These are phyloP conservation scores for Cydonia oblonga DNA, from an alignment of 331 rosid species.

Conservation along the genomic window DNA sequence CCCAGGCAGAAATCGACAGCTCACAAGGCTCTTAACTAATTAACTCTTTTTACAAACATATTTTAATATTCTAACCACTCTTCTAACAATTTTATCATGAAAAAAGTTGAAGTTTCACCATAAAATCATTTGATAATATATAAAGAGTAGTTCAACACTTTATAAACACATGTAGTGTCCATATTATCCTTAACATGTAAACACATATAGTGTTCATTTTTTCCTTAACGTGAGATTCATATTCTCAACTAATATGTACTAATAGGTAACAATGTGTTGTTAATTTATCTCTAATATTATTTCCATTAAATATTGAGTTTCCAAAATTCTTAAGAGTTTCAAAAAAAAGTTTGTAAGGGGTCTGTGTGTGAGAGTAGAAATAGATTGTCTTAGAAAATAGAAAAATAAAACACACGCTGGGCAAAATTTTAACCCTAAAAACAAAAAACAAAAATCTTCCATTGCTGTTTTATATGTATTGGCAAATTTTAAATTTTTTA, in stretches of 20 bases:
- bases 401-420: background rate
- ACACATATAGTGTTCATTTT: too few species aligned
- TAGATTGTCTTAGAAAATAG: background rate
- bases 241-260: background rate
- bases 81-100: too few species aligned
- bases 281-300: background rate
- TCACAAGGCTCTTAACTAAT: too few species aligned
- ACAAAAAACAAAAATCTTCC: background rate
- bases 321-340: background rate
- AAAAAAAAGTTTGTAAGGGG: background rate
- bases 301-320: background rate
- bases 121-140: too few species aligned
- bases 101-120: too few species aligned
- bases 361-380: background rate
- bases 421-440: background rate
- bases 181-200: too few species aligned
- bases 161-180: too few species aligned
- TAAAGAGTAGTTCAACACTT: too few species aligned
- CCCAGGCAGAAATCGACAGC: too few species aligned
- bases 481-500: background rate
- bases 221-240: too few species aligned
- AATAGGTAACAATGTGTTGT: background rate
- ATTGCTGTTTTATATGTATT: background rate
- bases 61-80: too few species aligned
- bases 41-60: too few species aligned